Evolutionary conservation across 306 rosid species (phyloP).

Genomic region (Elaeagnus macrophylla): DNA sequence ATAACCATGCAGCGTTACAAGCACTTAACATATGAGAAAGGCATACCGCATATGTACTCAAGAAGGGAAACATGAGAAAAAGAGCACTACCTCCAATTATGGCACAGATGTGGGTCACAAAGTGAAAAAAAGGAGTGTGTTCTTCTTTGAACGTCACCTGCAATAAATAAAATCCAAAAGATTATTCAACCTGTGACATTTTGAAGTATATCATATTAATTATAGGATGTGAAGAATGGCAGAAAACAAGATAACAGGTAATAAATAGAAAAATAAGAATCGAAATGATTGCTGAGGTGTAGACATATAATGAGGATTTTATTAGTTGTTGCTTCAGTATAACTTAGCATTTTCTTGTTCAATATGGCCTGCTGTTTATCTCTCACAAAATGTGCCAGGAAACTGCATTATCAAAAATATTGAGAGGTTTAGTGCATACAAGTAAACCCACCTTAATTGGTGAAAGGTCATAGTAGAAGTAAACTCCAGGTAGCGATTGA

Average conservation of each 20-base stretch:
- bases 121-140: constrained; percentile 65
- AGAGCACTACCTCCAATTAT: constrained; percentile 71
- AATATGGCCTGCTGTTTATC: too few relatives aligned
- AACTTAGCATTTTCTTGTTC: too few relatives aligned
- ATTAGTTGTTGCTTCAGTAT: too few relatives aligned
- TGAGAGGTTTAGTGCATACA: background rate
- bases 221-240: too few relatives aligned
- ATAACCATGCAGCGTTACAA: too few relatives aligned
- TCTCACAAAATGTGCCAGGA: too few relatives aligned
- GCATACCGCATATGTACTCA: background rate
- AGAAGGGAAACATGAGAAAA: constrained; percentile 7
- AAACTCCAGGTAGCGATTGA: constrained; percentile 58
- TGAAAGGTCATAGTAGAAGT: constrained; percentile 73
- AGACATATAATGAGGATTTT: too few relatives aligned
- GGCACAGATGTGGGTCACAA: constrained; percentile 77
- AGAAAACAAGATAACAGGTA: too few relatives aligned
- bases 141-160: constrained; percentile 82
- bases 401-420: background rate
- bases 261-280: too few relatives aligned
- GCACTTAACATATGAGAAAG: background rate
- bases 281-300: too few relatives aligned
- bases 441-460: constrained; percentile 65
- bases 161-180: constrained; percentile 11
- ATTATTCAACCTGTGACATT: background rate
- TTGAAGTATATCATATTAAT: too few relatives aligned